phyloP scores from a whole-genome alignment of 257 asterid genomes.

The Primulina huaijiensis region DNA sequence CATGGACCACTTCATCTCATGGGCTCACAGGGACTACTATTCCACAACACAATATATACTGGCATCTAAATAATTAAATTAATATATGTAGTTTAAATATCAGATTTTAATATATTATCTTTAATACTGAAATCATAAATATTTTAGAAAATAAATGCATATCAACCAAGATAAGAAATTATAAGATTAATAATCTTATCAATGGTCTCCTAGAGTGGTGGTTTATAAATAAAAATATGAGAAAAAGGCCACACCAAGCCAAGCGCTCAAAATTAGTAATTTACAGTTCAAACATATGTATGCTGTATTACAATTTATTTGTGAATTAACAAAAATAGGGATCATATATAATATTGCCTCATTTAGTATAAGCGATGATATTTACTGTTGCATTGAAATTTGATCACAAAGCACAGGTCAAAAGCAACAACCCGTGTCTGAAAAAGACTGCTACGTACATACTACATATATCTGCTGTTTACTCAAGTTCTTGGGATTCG shows the following conservation, averaged over 20 bases:
- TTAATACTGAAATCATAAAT: too few species aligned
- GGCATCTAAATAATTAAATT: neutral
- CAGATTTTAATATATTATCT: neutral
- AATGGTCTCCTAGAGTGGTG: too few species aligned
- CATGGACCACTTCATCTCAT: constrained; percentile 78
- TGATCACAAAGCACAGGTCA: constrained; percentile 40
- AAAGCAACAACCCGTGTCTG: constrained; percentile 37
- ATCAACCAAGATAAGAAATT: neutral
- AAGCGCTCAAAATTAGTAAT: too few species aligned
- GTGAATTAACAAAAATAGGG: too few species aligned
- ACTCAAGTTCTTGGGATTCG: constrained; percentile 59
- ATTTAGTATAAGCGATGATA: too few species aligned
- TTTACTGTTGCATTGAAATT: too few species aligned
- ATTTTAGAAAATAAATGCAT: too few species aligned
- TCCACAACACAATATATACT: neutral
- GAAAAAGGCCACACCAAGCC: too few species aligned
- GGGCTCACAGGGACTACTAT: constrained; percentile 57
- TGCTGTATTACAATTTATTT: too few species aligned
- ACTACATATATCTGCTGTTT: constrained; percentile 23
- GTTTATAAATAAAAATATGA: too few species aligned
- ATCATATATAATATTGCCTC: too few species aligned
- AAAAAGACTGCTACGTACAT: constrained; percentile 59
- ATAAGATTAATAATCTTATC: neutral
- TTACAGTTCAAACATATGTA: too few species aligned
- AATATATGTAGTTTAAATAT: neutral